phyloP scores from a whole-genome alignment of 495 filamentous ascomycete genomes.

The Aspergillus bertholletiae region DNA sequence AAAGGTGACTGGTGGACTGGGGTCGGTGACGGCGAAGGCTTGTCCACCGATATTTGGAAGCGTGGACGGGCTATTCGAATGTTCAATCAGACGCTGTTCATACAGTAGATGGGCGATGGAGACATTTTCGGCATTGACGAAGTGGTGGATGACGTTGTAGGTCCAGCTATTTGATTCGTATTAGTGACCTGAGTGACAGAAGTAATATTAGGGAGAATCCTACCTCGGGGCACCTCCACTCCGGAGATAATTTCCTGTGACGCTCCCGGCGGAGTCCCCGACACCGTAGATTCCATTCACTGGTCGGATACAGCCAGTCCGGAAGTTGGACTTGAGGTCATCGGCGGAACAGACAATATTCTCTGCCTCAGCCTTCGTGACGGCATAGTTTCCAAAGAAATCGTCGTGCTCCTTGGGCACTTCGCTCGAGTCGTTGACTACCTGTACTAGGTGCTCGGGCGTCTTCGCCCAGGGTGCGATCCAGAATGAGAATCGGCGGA shows the following conservation, averaged over 20 bases:
- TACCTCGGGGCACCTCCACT: conserved; percentile 35
- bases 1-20: conserved; percentile 33
- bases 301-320: conserved; percentile 55
- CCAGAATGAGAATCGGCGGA: conserved; percentile 45
- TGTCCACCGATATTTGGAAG: conserved; percentile 36
- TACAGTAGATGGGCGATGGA: conserved; percentile 58
- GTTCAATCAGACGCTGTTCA: conserved; percentile 51
- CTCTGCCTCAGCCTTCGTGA: conserved; percentile 53
- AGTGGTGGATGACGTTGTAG: conserved; percentile 47
- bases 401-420: conserved; percentile 40
- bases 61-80: conserved; percentile 35
- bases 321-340: conserved; percentile 34
- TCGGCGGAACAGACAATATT: conserved; percentile 47
- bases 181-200: conserved; percentile 14
- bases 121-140: conserved; percentile 55
- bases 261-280: conserved; percentile 42
- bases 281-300: conserved; percentile 58
- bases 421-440: conserved; percentile 42
- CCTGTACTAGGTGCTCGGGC: conserved; percentile 39
- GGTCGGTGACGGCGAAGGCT: conserved; percentile 39
- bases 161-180: conserved; percentile 38
- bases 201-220: neutral
- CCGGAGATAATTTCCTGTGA: conserved; percentile 38
- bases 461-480: conserved; percentile 42
- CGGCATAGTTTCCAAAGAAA: conserved; percentile 56